A percentile compares a stretch with the other conserved stretches of the same genome.
Evolutionary conservation across 2,329 filamentous ascomycete species (phyloP).

Genomic region (Pochonia chlamydosporia): DNA sequence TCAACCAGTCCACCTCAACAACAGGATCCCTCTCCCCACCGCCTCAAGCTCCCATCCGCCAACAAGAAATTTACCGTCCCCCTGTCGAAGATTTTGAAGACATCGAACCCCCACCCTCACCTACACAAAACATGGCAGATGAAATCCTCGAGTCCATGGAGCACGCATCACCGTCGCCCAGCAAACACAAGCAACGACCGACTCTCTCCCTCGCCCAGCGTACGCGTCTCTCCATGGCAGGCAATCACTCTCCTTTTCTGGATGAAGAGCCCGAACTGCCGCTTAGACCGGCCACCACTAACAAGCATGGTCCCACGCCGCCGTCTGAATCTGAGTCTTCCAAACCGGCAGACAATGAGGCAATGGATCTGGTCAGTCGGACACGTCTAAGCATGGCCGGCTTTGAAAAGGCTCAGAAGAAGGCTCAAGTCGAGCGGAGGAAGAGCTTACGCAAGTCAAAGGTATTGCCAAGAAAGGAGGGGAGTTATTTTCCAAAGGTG

Average conservation of each 20-base stretch:
- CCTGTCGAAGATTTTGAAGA: conserved; percentile 1
- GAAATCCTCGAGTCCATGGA: conserved; percentile 51
- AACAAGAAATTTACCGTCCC: background rate
- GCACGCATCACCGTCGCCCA: conserved; percentile 50
- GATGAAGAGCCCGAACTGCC: conserved; percentile 24
- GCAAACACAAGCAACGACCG: conserved; percentile 46
- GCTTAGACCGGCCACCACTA: conserved; percentile 10
- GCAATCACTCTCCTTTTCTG: conserved; percentile 38
- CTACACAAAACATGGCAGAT: conserved; percentile 47
- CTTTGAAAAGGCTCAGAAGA: conserved; percentile 55
- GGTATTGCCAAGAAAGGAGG: conserved; percentile 31
- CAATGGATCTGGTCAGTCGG: conserved; percentile 46
- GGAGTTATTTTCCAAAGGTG: conserved; percentile 40
- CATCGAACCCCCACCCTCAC: conserved; percentile 21
- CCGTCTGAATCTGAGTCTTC: background rate
- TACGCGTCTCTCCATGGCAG: conserved; percentile 74
- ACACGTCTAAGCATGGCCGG: conserved; percentile 58
- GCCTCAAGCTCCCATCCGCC: background rate
- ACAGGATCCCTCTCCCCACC: conserved; percentile 1
- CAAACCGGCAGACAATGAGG: conserved; percentile 13
- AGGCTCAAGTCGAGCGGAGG: conserved; percentile 51
- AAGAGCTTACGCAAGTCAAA: conserved; percentile 44
- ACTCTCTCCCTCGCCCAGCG: conserved; percentile 67
- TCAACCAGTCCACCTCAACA: conserved; percentile 5
- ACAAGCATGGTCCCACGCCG: background rate